Evolutionary conservation across 2,329 filamentous ascomycete species (phyloP), one percentile per base, ranked within the genome.

Genomic region (Penicillium sp.): DNA sequence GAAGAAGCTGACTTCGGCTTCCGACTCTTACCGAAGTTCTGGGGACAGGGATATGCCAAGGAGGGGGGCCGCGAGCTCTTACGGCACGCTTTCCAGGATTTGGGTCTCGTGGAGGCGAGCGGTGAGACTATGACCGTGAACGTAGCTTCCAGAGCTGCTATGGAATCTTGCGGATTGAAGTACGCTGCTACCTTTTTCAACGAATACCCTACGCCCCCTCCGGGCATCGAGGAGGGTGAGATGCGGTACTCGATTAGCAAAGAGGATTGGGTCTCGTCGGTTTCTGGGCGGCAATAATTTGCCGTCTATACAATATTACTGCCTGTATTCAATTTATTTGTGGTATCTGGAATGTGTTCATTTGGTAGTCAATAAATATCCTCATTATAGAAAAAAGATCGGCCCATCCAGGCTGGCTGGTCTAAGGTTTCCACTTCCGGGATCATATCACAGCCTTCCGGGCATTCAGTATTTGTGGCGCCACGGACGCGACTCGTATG

Each of bases 81-180:
- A 11, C 31, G 47, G 14, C 47, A 56, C 36, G 50, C 46, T 1
- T 56, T 56, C 38, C 31, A 42, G 25, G 53, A 53, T 18, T 48
- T 56, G 16, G 53, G 53, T 10, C 40, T 56, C 11, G n/a, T 16
- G 3, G 53, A 56, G 40, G 53, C 53, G 8, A 45, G 50, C 50
- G 53, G 53, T 18, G 53, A 56, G 46, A 56, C 53, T 8, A 56
- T 56, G 53, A 49, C 53, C 18, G 50, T 56, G 7, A 56, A 56
- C 25, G 25, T n/a, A 25, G 46, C 46, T 2, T 53, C 50, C 10
- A 31, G 50, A 11, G 44, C 43, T 18, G 42, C 46, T 8, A 56
- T 56, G 50, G 43, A 43, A 2, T 44, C 36, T 20, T 50, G 47
- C 39, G 53, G 53, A 9, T 31, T 56, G 18, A 56, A 38, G 13